Percentiles rank a stretch among this genome's conserved stretches.
These are phyloP conservation scores for Bocquillonia castaneifolia DNA, from an alignment of 441 rosid genomes.

Conservation along the genomic window DNA sequence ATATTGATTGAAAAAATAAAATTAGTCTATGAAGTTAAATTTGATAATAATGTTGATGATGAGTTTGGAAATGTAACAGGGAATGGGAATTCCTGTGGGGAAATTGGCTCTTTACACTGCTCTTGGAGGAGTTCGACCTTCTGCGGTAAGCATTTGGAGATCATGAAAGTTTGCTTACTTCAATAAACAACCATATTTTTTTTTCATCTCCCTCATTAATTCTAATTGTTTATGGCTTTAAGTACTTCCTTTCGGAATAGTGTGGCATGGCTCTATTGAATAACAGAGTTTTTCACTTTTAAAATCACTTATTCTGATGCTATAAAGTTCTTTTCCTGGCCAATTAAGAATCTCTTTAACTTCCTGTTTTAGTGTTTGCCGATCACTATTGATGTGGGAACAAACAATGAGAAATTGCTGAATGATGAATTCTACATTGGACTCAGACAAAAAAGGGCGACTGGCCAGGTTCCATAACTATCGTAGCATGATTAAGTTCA, in stretches of 20 bases:
- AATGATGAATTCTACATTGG: slow-evolving; percentile 88
- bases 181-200: too few relatives aligned
- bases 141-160: slow-evolving; percentile 54
- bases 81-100: slow-evolving; percentile 99
- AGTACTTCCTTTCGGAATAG: background rate
- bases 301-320: background rate
- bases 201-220: background rate
- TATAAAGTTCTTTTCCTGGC: background rate
- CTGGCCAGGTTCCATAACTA: slow-evolving; percentile 56
- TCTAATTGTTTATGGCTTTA: background rate
- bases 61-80: slow-evolving; percentile 39
- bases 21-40: background rate
- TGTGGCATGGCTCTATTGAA: background rate
- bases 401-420: slow-evolving; percentile 73
- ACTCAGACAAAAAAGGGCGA: slow-evolving; percentile 71
- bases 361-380: slow-evolving; percentile 68
- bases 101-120: slow-evolving; percentile 90
- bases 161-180: background rate
- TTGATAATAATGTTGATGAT: background rate
- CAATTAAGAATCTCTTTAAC: slow-evolving; percentile 10
- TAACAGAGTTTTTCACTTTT: background rate
- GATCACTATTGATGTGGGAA: slow-evolving; percentile 85
- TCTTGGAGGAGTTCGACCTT: slow-evolving; percentile 85
- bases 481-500: background rate
- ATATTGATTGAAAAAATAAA: background rate